A percentile compares a stretch with the other conserved stretches of the same genome.
Conservation (phyloP, 345 rosid species). For the Brassica nigra region DNA sequence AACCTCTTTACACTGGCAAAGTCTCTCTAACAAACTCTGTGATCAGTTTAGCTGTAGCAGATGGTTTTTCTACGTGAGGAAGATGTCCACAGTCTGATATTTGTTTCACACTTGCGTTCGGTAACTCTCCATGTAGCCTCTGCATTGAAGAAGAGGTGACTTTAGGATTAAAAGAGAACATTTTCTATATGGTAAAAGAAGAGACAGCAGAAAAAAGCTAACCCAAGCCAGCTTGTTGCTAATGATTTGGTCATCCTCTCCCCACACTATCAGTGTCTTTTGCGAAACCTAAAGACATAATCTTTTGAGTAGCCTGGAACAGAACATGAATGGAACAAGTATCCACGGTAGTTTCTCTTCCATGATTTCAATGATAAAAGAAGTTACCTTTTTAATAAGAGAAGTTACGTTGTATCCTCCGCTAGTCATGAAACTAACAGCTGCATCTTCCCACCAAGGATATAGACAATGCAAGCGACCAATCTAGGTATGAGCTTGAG, state of each 20-base stretch:
- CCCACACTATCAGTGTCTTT: constrained; percentile 84
- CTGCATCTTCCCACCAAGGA: constrained; percentile 96
- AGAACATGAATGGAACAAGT: background rate
- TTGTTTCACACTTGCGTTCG: constrained; percentile 61
- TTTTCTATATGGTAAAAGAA: background rate
- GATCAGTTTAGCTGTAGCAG: constrained; percentile 57
- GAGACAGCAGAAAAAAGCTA: constrained; percentile 28
- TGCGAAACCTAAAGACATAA: constrained; percentile 59
- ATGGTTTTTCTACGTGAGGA: constrained; percentile 86
- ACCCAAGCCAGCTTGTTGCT: constrained; percentile 81
- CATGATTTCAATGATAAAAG: background rate
- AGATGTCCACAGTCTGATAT: constrained; percentile 86
- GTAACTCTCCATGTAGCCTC: constrained; percentile 73
- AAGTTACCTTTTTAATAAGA: constrained; percentile 63
- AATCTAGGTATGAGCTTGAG: constrained; percentile 48
- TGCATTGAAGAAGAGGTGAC: constrained; percentile 40
- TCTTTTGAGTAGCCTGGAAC: constrained; percentile 5
- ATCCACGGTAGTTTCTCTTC: background rate
- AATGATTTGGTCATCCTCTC: constrained; percentile 80
- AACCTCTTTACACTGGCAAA: constrained; percentile 34
- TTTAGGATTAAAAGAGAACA: constrained; percentile 6
- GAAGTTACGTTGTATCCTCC: constrained; percentile 76
- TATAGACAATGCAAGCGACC: constrained; percentile 85
- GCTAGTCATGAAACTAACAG: constrained; percentile 77
- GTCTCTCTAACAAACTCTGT: constrained; percentile 58